phyloP scores from a whole-genome alignment of 2,329 filamentous ascomycete genomes.

The Ophiocordyceps unilateralis region DNA sequence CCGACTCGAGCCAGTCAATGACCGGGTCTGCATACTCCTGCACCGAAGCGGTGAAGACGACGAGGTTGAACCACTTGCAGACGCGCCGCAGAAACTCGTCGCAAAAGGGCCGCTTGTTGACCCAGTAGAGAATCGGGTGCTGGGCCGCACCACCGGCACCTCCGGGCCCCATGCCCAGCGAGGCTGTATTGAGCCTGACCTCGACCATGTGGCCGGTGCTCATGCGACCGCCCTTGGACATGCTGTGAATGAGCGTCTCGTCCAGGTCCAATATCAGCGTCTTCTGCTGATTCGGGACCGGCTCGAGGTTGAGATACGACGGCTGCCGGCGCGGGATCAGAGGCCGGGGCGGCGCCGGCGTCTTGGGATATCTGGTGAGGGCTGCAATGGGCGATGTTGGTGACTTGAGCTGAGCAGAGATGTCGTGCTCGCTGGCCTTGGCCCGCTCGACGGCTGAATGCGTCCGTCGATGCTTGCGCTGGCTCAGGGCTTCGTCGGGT shows the following conservation, averaged over 20 bases:
- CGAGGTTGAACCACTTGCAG: slow-evolving; percentile 95
- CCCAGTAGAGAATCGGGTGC: slow-evolving; percentile 95
- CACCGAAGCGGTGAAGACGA: slow-evolving; percentile 91
- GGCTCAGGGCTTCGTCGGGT: slow-evolving; percentile 62
- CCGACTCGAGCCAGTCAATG: slow-evolving; percentile 94
- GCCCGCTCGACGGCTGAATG: slow-evolving; percentile 29
- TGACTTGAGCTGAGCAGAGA: slow-evolving; percentile 77
- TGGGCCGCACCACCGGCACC: slow-evolving; percentile 46
- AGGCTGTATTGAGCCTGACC: slow-evolving; percentile 65
- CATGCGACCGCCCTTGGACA: slow-evolving; percentile 92
- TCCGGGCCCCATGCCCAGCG: slow-evolving; percentile 49
- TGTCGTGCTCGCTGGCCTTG: slow-evolving; percentile 27
- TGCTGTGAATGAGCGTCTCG: slow-evolving; percentile 94
- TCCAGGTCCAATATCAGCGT: slow-evolving; percentile 91
- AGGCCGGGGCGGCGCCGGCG: slow-evolving; percentile 74
- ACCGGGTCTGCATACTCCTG: slow-evolving; percentile 98
- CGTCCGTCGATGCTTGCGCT: slow-evolving; percentile 53
- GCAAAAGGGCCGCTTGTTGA: slow-evolving; percentile 92
- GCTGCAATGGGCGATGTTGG: slow-evolving; percentile 67
- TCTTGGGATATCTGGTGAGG: slow-evolving; percentile 79
- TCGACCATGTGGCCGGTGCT: slow-evolving; percentile 98
- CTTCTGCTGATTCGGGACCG: slow-evolving; percentile 53
- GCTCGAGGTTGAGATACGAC: slow-evolving; percentile 56
- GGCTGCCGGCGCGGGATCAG: slow-evolving; percentile 78
- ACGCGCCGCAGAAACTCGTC: slow-evolving; percentile 88